Conservation (phyloP, 805 yeast species). For the Kuraishia cidri region DNA sequence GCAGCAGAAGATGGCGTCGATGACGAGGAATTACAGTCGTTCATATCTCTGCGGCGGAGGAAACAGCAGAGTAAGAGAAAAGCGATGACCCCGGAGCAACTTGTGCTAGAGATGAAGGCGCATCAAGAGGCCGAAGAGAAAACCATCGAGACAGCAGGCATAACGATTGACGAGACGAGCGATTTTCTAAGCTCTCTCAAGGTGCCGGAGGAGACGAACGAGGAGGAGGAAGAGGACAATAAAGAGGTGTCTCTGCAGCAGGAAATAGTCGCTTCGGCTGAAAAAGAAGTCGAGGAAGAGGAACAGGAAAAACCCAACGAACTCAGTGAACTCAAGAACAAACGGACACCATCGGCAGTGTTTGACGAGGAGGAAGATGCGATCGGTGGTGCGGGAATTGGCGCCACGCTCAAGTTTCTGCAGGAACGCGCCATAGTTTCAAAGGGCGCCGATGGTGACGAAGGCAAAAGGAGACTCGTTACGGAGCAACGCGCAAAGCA, state of each 20-base stretch:
- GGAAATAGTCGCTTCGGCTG: background rate
- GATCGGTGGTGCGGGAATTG: slow-evolving; percentile 19
- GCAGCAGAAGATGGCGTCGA: slow-evolving; percentile 16
- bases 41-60: slow-evolving; percentile 19
- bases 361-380: background rate
- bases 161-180: background rate
- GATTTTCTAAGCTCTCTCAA: background rate
- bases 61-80: slow-evolving; percentile 15
- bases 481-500: slow-evolving; percentile 10
- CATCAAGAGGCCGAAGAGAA: slow-evolving; percentile 18
- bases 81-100: slow-evolving; percentile 13
- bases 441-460: slow-evolving; percentile 3
- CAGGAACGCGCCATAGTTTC: slow-evolving; percentile 6
- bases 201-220: slow-evolving; percentile 18
- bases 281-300: background rate
- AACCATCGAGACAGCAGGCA: background rate
- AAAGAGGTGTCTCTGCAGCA: background rate
- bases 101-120: slow-evolving; percentile 18
- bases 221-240: background rate
- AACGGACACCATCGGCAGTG: no score
- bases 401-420: slow-evolving; percentile 24
- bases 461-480: slow-evolving; percentile 8
- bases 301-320: background rate
- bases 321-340: no score
- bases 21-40: slow-evolving; percentile 12